Conservation (phyloP, 306 rosid species). For the Medicago arabica region DNA sequence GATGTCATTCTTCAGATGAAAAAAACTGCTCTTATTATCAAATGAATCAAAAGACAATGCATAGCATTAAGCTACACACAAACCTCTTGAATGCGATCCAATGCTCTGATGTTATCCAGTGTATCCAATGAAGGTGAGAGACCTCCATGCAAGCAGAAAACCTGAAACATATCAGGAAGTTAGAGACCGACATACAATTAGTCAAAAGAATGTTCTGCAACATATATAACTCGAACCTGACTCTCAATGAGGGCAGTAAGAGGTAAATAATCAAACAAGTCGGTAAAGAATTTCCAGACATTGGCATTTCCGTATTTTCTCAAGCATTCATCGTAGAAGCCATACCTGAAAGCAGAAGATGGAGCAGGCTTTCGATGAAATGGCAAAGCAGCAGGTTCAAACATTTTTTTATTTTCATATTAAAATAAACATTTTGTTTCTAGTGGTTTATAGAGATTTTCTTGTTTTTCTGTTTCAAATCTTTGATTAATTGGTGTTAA, state of each 20-base stretch:
- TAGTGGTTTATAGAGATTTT: background rate
- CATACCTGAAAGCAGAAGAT: constrained; percentile 71
- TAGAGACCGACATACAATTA: constrained; percentile 44
- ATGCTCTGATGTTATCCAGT: constrained; percentile 85
- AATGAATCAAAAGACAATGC: constrained; percentile 26
- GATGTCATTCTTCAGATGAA: constrained; percentile 8
- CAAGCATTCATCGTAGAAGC: constrained; percentile 97
- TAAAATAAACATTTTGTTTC: background rate
- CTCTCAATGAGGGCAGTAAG: constrained; percentile 97
- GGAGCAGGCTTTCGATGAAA: constrained; percentile 39
- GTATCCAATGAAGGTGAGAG: constrained; percentile 98
- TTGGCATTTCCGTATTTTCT: constrained; percentile 98
- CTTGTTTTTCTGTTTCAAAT: constrained; percentile 11
- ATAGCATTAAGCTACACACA: constrained; percentile 36
- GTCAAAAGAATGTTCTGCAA: constrained; percentile 26
- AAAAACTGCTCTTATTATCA: background rate
- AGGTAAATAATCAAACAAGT: constrained; percentile 93
- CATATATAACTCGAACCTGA: constrained; percentile 71
- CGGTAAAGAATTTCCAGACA: constrained; percentile 95
- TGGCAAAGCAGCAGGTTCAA: constrained; percentile 18
- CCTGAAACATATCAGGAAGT: constrained; percentile 53
- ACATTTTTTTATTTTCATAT: background rate
- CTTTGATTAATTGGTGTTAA: background rate
- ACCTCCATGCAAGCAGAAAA: constrained; percentile 98
- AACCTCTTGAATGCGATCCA: constrained; percentile 98